Evolutionary conservation across 129 eudicot species (phyloP).

Genomic region (Tagetes patula): DNA sequence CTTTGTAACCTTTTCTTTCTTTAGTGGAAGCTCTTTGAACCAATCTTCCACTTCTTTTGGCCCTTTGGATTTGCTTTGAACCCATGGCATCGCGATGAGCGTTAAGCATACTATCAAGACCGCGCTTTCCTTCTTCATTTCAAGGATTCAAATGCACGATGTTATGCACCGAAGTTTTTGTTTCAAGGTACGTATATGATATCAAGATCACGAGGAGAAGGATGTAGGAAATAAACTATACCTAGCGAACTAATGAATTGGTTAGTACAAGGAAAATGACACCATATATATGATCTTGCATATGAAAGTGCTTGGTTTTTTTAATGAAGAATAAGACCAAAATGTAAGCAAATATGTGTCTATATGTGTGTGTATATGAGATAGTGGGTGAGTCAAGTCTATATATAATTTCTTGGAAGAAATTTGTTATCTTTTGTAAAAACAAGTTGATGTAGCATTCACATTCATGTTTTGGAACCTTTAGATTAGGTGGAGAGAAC

Average conservation of each 20-base stretch:
- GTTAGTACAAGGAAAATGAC: background rate
- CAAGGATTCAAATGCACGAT: background rate
- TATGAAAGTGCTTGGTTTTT: background rate
- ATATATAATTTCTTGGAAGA: slow-evolving; percentile 13
- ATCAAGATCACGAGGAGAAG: background rate
- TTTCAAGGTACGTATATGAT: background rate
- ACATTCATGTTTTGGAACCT: background rate
- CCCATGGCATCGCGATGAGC: slow-evolving; percentile 26
- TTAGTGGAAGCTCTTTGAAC: slow-evolving; percentile 36
- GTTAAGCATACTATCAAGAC: slow-evolving; percentile 28
- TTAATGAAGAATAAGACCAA: background rate
- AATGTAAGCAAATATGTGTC: background rate
- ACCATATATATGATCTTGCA: background rate
- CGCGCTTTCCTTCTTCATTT: slow-evolving; percentile 31
- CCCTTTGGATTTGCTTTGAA: slow-evolving; percentile 27
- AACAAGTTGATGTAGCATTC: slow-evolving; percentile 22
- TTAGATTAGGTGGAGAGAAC: slow-evolving; percentile 18
- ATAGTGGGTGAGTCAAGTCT: slow-evolving; percentile 11
- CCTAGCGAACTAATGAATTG: too few relatives aligned
- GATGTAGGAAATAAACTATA: background rate
- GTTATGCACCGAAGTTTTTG: background rate
- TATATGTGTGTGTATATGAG: background rate
- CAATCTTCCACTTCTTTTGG: slow-evolving; percentile 41
- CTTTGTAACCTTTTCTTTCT: slow-evolving; percentile 37
- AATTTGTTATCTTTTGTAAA: background rate